phyloP scores from a whole-genome alignment of 441 rosid species.

The Codiaeum variegatum region DNA sequence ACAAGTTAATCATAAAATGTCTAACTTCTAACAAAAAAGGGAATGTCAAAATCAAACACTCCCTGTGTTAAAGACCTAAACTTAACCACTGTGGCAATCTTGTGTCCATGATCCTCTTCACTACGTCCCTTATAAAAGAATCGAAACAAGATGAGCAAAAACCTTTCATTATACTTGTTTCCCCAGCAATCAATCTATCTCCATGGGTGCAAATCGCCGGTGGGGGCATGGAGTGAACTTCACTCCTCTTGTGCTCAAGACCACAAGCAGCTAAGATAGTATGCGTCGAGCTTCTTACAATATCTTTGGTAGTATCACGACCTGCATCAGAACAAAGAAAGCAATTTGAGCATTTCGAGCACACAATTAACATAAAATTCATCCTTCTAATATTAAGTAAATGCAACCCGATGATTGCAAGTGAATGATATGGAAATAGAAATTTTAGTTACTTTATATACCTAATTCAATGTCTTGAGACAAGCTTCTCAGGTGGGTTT shows the following conservation, averaged over 20 bases:
- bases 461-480: slow-evolving; percentile 65
- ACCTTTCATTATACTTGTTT: slow-evolving; percentile 71
- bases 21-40: slow-evolving; percentile 36
- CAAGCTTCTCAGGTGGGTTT: slow-evolving; percentile 65
- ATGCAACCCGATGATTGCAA: neutral
- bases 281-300: slow-evolving; percentile 69
- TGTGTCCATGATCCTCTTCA: slow-evolving; percentile 72
- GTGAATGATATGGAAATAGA: neutral
- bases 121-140: slow-evolving; percentile 73
- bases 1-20: slow-evolving; percentile 36
- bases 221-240: slow-evolving; percentile 52
- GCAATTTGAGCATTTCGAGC: slow-evolving; percentile 12
- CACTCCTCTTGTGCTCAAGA: slow-evolving; percentile 61
- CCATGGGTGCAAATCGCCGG: slow-evolving; percentile 55
- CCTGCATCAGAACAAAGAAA: slow-evolving; percentile 39
- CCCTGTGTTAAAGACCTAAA: slow-evolving; percentile 47
- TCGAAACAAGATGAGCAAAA: slow-evolving; percentile 84
- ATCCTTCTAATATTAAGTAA: neutral
- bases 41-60: slow-evolving; percentile 15
- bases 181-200: slow-evolving; percentile 46
- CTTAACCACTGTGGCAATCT: slow-evolving; percentile 78
- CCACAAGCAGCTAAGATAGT: slow-evolving; percentile 88
- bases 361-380: neutral
- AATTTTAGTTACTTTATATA: slow-evolving; percentile 27
- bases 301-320: slow-evolving; percentile 53